phyloP scores from a whole-genome alignment of 805 yeast species.

The Hanseniaspora thailandica region DNA sequence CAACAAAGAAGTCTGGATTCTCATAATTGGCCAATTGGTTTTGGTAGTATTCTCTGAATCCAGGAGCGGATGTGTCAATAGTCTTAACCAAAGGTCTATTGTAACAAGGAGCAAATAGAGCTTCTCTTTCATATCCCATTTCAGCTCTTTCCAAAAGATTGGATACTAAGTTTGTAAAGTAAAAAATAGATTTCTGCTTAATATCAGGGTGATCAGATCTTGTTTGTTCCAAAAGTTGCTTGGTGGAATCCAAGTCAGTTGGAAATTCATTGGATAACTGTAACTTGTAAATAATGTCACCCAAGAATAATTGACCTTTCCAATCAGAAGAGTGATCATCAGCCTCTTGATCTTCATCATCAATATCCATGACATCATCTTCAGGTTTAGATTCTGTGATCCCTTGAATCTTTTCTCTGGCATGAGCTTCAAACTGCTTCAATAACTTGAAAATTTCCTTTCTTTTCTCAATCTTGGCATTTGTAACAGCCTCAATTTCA shows the following conservation, averaged over 20 bases:
- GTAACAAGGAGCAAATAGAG: constrained; percentile 32
- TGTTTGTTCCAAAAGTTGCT: constrained; percentile 37
- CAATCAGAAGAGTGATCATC: constrained; percentile 32
- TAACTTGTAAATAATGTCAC: constrained; percentile 40
- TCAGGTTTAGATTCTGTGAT: neutral
- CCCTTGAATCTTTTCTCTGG: constrained; percentile 22
- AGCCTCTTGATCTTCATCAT: neutral
- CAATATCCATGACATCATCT: neutral
- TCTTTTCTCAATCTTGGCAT: constrained; percentile 55
- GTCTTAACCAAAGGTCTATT: constrained; percentile 30
- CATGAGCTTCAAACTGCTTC: constrained; percentile 32
- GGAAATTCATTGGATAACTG: constrained; percentile 45
- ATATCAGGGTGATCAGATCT: constrained; percentile 58
- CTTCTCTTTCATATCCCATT: constrained; percentile 37
- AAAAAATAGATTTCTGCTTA: constrained; percentile 47
- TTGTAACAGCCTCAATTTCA: constrained; percentile 46
- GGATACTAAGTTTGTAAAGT: constrained; percentile 42
- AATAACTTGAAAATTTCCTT: constrained; percentile 33
- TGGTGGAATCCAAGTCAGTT: constrained; percentile 32
- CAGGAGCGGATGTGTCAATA: constrained; percentile 35
- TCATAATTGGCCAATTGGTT: constrained; percentile 41
- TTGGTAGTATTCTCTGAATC: constrained; percentile 34
- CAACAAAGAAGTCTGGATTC: constrained; percentile 44
- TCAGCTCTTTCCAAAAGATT: constrained; percentile 37
- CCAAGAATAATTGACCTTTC: constrained; percentile 41